phyloP scores from a whole-genome alignment of 108 stramenopile genomes.

The Skeletonema potamos region DNA sequence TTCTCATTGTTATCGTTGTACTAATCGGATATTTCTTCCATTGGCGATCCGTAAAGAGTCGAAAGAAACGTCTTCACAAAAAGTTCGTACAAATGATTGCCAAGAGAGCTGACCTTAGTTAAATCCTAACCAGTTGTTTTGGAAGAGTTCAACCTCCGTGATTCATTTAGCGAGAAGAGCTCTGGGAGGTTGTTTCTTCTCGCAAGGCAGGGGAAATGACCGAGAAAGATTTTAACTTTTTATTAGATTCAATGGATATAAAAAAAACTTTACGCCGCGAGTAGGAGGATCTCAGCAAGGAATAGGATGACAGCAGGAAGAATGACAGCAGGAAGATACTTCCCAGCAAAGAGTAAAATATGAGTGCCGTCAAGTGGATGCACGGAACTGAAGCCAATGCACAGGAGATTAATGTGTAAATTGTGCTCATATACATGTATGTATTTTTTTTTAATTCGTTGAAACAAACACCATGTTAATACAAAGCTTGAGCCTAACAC shows the following conservation, averaged over 20 bases:
- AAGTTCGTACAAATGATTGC: not conserved
- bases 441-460: too few species aligned
- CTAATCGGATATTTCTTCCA: not conserved
- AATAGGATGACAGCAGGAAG: not conserved
- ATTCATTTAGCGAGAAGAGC: conserved; percentile 3
- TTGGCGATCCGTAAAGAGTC: not conserved
- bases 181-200: conserved; percentile 3
- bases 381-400: too few species aligned
- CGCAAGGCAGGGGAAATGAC: conserved; percentile 10
- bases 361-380: too few species aligned
- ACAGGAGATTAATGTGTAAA: too few species aligned
- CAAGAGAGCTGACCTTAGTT: not conserved
- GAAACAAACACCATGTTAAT: too few species aligned
- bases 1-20: not conserved
- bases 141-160: conserved; percentile 1
- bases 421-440: too few species aligned
- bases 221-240: conserved; percentile 10
- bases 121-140: not conserved
- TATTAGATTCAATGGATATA: conserved; percentile 5
- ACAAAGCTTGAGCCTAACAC: too few species aligned
- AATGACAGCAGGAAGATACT: too few species aligned
- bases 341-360: not conserved
- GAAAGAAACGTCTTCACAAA: conserved; percentile 1
- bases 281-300: not conserved
- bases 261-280: not conserved